Percentiles rank a stretch among this genome's conserved stretches.
phyloP scores from a whole-genome alignment of 192 early-diverging fungal species.

The Backusella westeae region DNA sequence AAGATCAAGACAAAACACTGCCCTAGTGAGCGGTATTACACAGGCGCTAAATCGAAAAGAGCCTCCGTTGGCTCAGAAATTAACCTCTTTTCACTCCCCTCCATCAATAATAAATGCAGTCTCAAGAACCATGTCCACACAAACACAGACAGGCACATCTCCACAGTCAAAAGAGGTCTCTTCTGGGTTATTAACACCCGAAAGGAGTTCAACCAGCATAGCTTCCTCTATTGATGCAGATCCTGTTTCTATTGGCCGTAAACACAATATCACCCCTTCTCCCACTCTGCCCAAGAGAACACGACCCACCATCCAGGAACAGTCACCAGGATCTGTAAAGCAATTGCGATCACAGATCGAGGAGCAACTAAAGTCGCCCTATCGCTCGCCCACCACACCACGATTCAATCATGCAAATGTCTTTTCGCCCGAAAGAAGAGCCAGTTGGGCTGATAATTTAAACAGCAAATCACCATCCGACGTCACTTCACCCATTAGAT shows the following conservation, averaged over 20 bases:
- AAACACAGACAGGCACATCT: neutral
- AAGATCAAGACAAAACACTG: neutral
- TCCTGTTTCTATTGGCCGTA: constrained; percentile 1
- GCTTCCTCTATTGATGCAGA: constrained; percentile 5
- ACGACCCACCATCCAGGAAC: neutral
- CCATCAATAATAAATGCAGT: neutral
- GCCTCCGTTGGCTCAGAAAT: neutral
- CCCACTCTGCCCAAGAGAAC: neutral
- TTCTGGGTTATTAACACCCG: neutral
- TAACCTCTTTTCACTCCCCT: neutral
- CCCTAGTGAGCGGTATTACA: neutral
- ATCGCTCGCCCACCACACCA: neutral
- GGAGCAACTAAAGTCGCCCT: neutral
- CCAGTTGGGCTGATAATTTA: neutral
- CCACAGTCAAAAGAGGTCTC: neutral
- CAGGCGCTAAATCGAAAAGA: neutral
- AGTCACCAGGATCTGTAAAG: neutral
- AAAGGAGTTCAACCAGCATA: neutral
- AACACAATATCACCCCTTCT: constrained; percentile 4
- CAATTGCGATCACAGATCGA: neutral
- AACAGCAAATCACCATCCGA: neutral
- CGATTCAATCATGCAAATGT: neutral
- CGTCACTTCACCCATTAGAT: neutral
- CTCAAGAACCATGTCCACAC: neutral
- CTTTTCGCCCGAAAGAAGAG: neutral